These are phyloP conservation scores for Penicillium odoratum DNA, from an alignment of 495 filamentous ascomycete species.

Conservation along the genomic window DNA sequence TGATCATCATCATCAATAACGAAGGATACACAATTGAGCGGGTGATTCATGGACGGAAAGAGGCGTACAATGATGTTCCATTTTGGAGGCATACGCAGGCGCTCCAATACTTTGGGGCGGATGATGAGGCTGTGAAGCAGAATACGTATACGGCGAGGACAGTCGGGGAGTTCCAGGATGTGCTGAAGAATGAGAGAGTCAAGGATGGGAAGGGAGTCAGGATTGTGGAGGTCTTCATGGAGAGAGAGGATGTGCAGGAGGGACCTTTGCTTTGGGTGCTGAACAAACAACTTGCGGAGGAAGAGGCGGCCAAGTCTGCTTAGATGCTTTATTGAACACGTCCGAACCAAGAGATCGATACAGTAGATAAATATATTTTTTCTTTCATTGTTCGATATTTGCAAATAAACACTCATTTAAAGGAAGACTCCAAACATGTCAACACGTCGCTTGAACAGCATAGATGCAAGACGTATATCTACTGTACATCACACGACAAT, in stretches of 20 bases:
- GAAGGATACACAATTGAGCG: slow-evolving; percentile 78
- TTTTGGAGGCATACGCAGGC: slow-evolving; percentile 61
- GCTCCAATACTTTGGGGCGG: slow-evolving; percentile 44
- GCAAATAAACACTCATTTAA: too few species aligned
- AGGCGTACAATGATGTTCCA: slow-evolving; percentile 70
- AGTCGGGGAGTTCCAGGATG: slow-evolving; percentile 36
- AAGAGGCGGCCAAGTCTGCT: neutral
- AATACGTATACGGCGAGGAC: slow-evolving; percentile 34
- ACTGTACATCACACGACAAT: too few species aligned
- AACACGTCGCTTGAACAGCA: too few species aligned
- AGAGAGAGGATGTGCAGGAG: slow-evolving; percentile 40
- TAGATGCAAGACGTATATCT: too few species aligned
- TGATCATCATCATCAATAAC: slow-evolving; percentile 75
- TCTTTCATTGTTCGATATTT: too few species aligned
- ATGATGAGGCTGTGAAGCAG: slow-evolving; percentile 24
- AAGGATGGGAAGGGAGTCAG: slow-evolving; percentile 40
- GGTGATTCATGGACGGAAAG: slow-evolving; percentile 71
- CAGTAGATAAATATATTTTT: too few species aligned
- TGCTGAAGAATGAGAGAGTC: slow-evolving; percentile 34
- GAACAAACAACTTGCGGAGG: slow-evolving; percentile 29
- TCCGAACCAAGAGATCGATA: too few species aligned
- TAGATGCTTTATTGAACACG: neutral
- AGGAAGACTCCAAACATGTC: too few species aligned
- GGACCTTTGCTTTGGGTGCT: slow-evolving; percentile 29
- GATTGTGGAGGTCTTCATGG: slow-evolving; percentile 49